Evolutionary conservation across 164 flowering plant species (phyloP), one percentile per base, ranked within the genome.

Genomic region (Echeveria elegans): DNA sequence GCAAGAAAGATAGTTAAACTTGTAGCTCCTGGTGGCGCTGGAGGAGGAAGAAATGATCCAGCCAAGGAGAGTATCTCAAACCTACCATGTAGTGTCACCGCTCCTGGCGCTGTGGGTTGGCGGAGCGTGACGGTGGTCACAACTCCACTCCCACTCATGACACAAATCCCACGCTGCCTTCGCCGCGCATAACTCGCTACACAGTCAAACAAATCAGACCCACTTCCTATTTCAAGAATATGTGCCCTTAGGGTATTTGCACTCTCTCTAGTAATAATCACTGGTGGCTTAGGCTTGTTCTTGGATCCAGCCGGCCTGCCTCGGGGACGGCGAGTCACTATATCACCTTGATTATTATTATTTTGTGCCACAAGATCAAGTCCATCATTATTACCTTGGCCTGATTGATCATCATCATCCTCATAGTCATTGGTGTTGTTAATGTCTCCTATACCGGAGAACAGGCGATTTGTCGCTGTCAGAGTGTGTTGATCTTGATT

Each of bases 1-100:
- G 96, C 91, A 28, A 90, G 58, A 47, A 81, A 90, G 10, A 90
- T 76, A 0, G 90, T 88, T 70, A 90, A 70, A 52, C 92, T 88
- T 1, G 96, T 90, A 0, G 96, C 96, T 0, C 96, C 94, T 0
- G 96, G 94, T 2, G 97, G 97, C 0, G 97, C 97, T 0, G 97
- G 97, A 1, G 97, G 94, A 0, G 97, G 97, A 66, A 90, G 69
- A 62, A 90, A 90, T 6, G 97, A 90, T 9, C 97, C 97, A 0
- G 92, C 78, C 4, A 90, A 74, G 0, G 97, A 90, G 5, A 90
- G 67, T 58, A 90, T 90, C 82, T 90, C 97, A 69, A 88, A 90
- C 66, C 89, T 71, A 0, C 97, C 97, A 26, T 83, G 94, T 30
- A 90, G 81, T 1, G 94, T 84, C 0, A 88, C 86, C 1, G 91